These are phyloP conservation scores for Ceratocystis variospora DNA, from an alignment of 2,329 filamentous ascomycete species.

Conservation along the genomic window DNA sequence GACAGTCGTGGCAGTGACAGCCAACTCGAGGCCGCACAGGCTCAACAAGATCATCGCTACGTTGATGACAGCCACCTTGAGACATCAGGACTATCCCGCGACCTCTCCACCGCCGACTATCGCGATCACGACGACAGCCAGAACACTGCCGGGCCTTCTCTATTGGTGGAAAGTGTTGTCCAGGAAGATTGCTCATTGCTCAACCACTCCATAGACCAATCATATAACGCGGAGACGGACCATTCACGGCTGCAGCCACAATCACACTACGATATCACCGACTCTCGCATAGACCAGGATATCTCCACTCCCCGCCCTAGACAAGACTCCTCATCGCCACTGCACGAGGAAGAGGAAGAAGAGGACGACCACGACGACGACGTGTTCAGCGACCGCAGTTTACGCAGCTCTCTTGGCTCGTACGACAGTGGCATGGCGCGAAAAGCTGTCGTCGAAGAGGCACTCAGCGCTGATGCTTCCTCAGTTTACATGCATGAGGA, in stretches of 20 bases:
- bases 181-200: slow-evolving; percentile 15
- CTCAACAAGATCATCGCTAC: background rate
- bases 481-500: slow-evolving; percentile 8
- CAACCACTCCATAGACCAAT: slow-evolving; percentile 18
- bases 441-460: slow-evolving; percentile 17
- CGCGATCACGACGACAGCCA: background rate
- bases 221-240: slow-evolving; percentile 14
- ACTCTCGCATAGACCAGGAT: background rate
- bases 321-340: slow-evolving; percentile 30
- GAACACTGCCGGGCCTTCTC: background rate
- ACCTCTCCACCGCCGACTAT: background rate
- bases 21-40: slow-evolving; percentile 1
- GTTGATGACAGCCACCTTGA: slow-evolving; percentile 3
- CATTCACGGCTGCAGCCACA: slow-evolving; percentile 4
- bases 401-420: slow-evolving; percentile 43
- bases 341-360: slow-evolving; percentile 34
- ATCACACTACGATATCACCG: slow-evolving; percentile 16
- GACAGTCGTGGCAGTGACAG: slow-evolving; percentile 10
- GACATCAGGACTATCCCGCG: background rate
- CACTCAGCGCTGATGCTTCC: slow-evolving; percentile 19
- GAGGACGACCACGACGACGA: slow-evolving; percentile 33
- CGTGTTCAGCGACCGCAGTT: slow-evolving; percentile 45
- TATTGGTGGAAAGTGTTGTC: slow-evolving; percentile 1
- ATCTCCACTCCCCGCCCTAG: slow-evolving; percentile 7
- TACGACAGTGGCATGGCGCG: slow-evolving; percentile 29